These are phyloP conservation scores for Seiridium cupressi DNA, from an alignment of 2,329 filamentous ascomycete genomes.

Conservation along the genomic window DNA sequence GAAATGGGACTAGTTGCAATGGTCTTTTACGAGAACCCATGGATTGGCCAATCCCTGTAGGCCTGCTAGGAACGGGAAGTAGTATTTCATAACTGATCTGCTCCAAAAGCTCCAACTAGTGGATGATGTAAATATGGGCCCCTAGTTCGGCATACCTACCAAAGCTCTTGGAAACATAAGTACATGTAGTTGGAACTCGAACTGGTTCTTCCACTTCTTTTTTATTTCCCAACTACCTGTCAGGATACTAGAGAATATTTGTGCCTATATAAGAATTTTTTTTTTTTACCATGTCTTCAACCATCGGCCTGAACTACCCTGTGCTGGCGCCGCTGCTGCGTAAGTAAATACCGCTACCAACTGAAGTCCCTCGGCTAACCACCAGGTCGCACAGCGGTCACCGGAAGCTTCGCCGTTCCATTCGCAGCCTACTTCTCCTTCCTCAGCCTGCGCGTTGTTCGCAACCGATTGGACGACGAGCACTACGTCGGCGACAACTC, in stretches of 20 bases:
- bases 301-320: conserved; percentile 11
- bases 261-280: background rate
- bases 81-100: background rate
- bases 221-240: no score
- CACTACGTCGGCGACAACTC: conserved; percentile 26
- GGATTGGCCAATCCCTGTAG: background rate
- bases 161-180: background rate
- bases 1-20: no score
- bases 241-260: background rate
- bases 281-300: conserved; percentile 7
- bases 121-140: conserved; percentile 3
- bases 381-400: conserved; percentile 20
- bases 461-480: conserved; percentile 21
- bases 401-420: conserved; percentile 27
- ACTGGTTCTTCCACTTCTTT: no score
- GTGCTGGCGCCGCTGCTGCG: conserved; percentile 9
- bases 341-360: background rate
- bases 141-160: background rate
- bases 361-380: background rate
- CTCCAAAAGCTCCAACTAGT: background rate
- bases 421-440: conserved; percentile 29
- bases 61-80: background rate
- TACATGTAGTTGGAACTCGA: no score
- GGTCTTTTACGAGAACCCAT: background rate
- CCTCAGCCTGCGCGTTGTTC: conserved; percentile 25